These are phyloP conservation scores for Fusarium chaquense DNA, from an alignment of 2,329 filamentous ascomycete genomes.

Conservation along the genomic window DNA sequence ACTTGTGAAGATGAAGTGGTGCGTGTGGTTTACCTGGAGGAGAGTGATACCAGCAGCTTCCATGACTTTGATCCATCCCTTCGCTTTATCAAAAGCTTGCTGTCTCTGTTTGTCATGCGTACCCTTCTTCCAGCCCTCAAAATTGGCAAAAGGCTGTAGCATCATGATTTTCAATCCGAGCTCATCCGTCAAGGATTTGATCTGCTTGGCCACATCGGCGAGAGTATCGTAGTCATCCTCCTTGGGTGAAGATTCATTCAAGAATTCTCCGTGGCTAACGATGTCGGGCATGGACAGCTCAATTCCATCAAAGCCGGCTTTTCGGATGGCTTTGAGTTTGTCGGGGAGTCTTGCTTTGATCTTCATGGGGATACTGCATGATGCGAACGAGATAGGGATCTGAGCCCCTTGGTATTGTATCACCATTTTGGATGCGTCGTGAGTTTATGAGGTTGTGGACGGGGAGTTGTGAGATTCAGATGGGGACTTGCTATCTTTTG, in stretches of 20 bases:
- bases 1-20: fast-evolving
- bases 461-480: fast-evolving
- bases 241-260: constrained; percentile 63
- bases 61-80: constrained; percentile 79
- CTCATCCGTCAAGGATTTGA: constrained; percentile 66
- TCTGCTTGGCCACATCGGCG: constrained; percentile 63
- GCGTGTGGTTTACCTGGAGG: constrained; percentile 66
- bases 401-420: constrained; percentile 10
- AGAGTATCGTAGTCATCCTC: constrained; percentile 71
- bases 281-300: constrained; percentile 83
- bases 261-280: constrained; percentile 66
- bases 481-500: too few relatives aligned
- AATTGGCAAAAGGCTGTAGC: constrained; percentile 81
- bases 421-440: background rate
- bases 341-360: constrained; percentile 64
- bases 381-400: constrained; percentile 59
- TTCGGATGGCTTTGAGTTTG: constrained; percentile 72
- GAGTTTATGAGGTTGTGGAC: fast-evolving
- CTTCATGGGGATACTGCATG: constrained; percentile 65
- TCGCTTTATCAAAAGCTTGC: constrained; percentile 71
- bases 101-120: constrained; percentile 64
- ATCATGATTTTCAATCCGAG: constrained; percentile 73
- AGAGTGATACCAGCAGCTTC: constrained; percentile 75
- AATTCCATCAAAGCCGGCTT: constrained; percentile 74
- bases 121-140: constrained; percentile 76